Evolutionary conservation across 768 basidiomycete species (phyloP).

Genomic region (Mycena capillaripes): DNA sequence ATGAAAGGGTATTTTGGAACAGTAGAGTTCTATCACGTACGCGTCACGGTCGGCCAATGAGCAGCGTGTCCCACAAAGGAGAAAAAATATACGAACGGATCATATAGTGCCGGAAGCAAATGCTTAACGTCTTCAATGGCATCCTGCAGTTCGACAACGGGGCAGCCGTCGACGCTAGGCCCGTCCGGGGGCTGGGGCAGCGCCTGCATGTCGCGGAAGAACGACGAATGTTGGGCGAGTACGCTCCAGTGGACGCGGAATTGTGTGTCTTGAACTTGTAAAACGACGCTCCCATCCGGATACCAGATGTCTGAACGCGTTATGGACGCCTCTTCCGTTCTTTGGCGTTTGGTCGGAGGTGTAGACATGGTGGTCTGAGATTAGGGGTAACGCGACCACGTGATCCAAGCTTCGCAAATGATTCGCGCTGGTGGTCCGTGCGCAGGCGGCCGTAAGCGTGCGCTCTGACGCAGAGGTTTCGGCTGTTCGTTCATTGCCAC

Average conservation of each 20-base stretch:
- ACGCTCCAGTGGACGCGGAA: conserved; percentile 1
- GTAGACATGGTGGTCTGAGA: background rate
- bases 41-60: background rate
- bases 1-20: background rate
- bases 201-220: conserved; percentile 12
- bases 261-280: background rate
- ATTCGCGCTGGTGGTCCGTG: background rate
- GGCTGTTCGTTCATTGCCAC: no score
- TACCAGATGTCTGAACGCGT: conserved; percentile 1
- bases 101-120: background rate
- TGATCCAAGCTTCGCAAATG: no score
- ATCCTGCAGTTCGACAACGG: background rate
- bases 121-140: background rate
- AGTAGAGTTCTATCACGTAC: background rate
- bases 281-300: background rate
- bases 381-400: no score
- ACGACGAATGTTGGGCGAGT: background rate
- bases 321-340: background rate
- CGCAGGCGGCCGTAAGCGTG: no score
- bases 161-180: background rate
- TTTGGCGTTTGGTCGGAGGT: background rate
- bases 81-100: background rate
- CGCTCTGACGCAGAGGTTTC: no score
- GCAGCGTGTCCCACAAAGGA: background rate
- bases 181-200: background rate